Conservation (phyloP, 2,329 filamentous ascomycete species). For the Pezicula carpinea region DNA sequence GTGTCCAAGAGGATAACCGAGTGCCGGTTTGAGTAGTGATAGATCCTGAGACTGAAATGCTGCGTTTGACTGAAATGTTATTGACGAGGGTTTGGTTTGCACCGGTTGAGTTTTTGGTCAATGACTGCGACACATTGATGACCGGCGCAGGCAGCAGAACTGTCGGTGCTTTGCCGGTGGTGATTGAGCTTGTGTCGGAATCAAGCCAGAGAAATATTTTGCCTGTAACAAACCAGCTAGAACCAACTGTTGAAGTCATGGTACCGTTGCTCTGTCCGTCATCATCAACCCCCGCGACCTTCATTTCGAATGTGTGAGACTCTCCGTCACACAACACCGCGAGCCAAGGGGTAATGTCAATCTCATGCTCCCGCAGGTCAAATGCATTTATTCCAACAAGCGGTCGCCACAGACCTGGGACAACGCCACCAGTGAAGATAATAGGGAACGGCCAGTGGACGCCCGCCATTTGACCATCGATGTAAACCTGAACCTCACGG, state of each 20-base stretch:
- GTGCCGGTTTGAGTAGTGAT: slow-evolving; percentile 44
- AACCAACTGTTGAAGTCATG: slow-evolving; percentile 52
- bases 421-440: slow-evolving; percentile 77
- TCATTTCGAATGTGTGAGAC: slow-evolving; percentile 63
- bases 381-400: slow-evolving; percentile 76
- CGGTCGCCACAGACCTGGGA: slow-evolving; percentile 72
- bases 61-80: slow-evolving; percentile 49
- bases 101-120: slow-evolving; percentile 43
- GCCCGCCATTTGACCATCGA: slow-evolving; percentile 69
- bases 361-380: slow-evolving; percentile 73
- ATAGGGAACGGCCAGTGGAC: slow-evolving; percentile 78
- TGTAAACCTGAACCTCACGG: slow-evolving; percentile 71
- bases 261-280: slow-evolving; percentile 39
- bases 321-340: slow-evolving; percentile 62
- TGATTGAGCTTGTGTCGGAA: slow-evolving; percentile 39
- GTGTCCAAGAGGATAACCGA: slow-evolving; percentile 47
- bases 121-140: slow-evolving; percentile 45
- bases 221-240: slow-evolving; percentile 70
- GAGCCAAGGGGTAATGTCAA: slow-evolving; percentile 76
- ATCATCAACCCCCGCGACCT: slow-evolving; percentile 61
- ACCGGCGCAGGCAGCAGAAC: slow-evolving; percentile 33
- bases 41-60: slow-evolving; percentile 47
- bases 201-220: slow-evolving; percentile 79
- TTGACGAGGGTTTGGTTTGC: slow-evolving; percentile 58
- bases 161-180: slow-evolving; percentile 40